Evolutionary conservation across 2,329 filamentous ascomycete species (phyloP), one percentile per base, ranked within the genome.

Genomic region (Talaromyces rugulosus): DNA sequence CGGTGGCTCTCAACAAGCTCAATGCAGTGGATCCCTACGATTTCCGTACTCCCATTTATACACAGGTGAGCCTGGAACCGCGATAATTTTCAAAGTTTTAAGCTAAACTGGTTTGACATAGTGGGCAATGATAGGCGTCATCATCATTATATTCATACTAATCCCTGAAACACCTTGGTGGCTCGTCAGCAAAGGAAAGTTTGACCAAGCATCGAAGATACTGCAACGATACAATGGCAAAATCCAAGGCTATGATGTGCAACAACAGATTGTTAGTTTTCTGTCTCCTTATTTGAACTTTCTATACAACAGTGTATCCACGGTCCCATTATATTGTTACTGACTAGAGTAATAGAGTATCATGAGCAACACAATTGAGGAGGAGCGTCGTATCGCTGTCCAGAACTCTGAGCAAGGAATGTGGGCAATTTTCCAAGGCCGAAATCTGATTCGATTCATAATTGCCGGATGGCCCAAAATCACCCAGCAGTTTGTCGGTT

Each of bases 91-190:
- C 61, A 34, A 63, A 34, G 1, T 8, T 23, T 2, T 11, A 28
- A 16, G 33, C 57, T 59, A 11, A 59, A 8, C 2, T 27, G 36
- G 14, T 5, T 34, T 4, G 6, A 11, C 27, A 1, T 65, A 81
- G 69, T 81, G 79, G 79, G 74, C 74, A 0, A 78, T 79, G 69
- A 69, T 81, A 12, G 79, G 77, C 0, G 33, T 74, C 6, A 80
- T 79, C 70, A 58, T 71, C 0, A 58, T 76, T 5, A 76, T 80
- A 23, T 80, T 78, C 51, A 11, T 75, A 5, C 59, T 75, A 14
- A 65, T 80, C 4, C 57, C 57, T 2, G 57, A 59, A 53, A 28
- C 36, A 23, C 57, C 57, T 5, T 90, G 87, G 87, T 89, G 88
- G 67, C 84, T 86, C 66, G 74, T 72, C 73, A 75, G 65, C 56